Base-by-base conservation (phyloP, 176 grass and related monocot genomes). In the Oryza meridionalis region DNA sequence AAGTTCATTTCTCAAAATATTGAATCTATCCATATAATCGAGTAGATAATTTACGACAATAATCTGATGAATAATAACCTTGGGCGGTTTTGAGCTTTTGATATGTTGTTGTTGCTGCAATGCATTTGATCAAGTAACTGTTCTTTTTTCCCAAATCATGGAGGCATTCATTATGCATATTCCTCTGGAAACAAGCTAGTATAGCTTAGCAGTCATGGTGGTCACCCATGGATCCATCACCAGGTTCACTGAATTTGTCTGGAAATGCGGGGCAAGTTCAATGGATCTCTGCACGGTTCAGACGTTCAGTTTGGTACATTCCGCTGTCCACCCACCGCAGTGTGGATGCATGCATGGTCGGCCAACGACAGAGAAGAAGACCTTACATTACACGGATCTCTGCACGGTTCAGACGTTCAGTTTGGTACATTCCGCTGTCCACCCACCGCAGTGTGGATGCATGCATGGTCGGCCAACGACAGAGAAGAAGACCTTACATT, bases 151-250 rank as follows among this genome's bases (percentile, higher is more conserved):
- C 58, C n/a, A 62, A 62, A 24, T 11, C 19, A 62, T 24, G n/a
- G 63, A 17, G 19, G 62, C 62, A 25, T 31, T 31, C 29, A 31
- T 31, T 35, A 35, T 29, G 62, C 62, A 25, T 84, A 25, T 84
- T 63, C 63, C 63, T 85, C 72, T 77, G n/a, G 71, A 81, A 76
- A 77, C 55, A 40, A 76, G 66, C n/a, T 46, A 31, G 29, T 47
- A 47, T 35, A 31, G 24, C 21, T 17, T 17, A 2, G 32, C 35
- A n/a, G 22, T 4, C 47, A 81, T 85, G 53, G 77, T 85, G 82
- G 32, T 51, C 69, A 10, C 44, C 24, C 82, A 65, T 55, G 77
- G 53, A 65, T 77, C 77, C 32, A 7, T 5, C 27, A 1, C 2
- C 44, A 3, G 4, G 77, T 73, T 79, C 86, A 68, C 2, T 68